A percentile compares a stretch with the other conserved stretches of the same genome.
Evolutionary conservation across 805 yeast species (phyloP).

Genomic region (Candida vaughaniae): DNA sequence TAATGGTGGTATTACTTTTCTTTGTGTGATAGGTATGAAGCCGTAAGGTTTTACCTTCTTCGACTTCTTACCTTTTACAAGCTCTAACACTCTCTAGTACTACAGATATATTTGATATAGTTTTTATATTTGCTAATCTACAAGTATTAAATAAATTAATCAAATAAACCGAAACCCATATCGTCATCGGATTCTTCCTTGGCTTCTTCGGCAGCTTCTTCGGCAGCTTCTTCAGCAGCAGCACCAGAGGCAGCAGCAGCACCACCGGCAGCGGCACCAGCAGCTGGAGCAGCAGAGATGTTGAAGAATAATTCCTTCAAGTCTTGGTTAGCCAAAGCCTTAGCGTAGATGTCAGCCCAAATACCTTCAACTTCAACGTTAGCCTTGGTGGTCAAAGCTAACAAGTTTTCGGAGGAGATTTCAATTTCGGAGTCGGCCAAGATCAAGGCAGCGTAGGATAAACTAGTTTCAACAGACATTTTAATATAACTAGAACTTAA

Average conservation of each 20-base stretch:
- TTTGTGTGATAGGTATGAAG: too few species aligned
- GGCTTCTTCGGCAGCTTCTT: slow-evolving; percentile 32
- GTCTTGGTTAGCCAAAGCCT: slow-evolving; percentile 47
- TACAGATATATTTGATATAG: neutral
- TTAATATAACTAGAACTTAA: slow-evolving; percentile 43
- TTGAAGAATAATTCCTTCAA: slow-evolving; percentile 50
- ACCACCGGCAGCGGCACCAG: slow-evolving; percentile 36
- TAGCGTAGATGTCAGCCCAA: slow-evolving; percentile 49
- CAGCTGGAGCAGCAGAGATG: slow-evolving; percentile 47
- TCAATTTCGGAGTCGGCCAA: slow-evolving; percentile 49
- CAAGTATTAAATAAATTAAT: slow-evolving; percentile 21
- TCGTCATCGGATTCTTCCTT: slow-evolving; percentile 37
- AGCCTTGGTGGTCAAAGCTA: slow-evolving; percentile 39
- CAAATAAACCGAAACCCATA: slow-evolving; percentile 48
- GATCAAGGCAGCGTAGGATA: slow-evolving; percentile 51
- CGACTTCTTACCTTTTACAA: too few species aligned
- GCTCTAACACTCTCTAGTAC: too few species aligned
- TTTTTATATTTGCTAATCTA: neutral
- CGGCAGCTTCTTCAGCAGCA: slow-evolving; percentile 34
- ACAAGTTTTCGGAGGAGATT: slow-evolving; percentile 46
- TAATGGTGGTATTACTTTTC: too few species aligned
- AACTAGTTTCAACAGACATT: slow-evolving; percentile 50
- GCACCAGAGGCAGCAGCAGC: slow-evolving; percentile 36
- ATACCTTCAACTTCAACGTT: slow-evolving; percentile 45
- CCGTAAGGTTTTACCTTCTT: too few species aligned